A percentile compares a stretch with the other conserved stretches of the same genome.
Conservation (phyloP, 768 basidiomycete species). For the Ramaria sp. region DNA sequence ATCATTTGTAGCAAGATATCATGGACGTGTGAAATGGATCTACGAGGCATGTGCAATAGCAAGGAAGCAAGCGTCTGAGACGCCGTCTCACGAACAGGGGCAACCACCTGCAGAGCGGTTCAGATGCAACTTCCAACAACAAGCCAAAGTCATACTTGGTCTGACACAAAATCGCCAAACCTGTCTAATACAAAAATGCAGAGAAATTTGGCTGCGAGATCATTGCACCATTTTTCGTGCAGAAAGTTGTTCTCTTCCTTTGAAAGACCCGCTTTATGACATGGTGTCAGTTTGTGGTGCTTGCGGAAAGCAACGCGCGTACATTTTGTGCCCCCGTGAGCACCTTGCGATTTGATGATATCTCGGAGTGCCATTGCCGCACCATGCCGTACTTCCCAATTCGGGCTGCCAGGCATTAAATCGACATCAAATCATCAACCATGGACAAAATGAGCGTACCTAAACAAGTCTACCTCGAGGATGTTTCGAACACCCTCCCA, state of each 20-base stretch:
- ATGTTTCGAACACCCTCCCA: slow-evolving; percentile 79
- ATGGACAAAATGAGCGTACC: slow-evolving; percentile 3
- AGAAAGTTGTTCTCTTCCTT: slow-evolving; percentile 47
- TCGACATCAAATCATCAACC: not conserved
- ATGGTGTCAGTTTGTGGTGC: not conserved
- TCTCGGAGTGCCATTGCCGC: slow-evolving; percentile 87
- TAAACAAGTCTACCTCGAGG: slow-evolving; percentile 75
- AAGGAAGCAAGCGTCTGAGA: slow-evolving; percentile 89
- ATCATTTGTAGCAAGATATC: slow-evolving; percentile 87
- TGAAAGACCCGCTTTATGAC: slow-evolving; percentile 36
- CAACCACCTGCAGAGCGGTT: slow-evolving; percentile 52
- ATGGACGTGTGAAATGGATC: slow-evolving; percentile 72
- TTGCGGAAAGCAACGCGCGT: slow-evolving; percentile 11
- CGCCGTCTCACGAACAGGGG: slow-evolving; percentile 93
- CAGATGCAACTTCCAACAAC: not conserved
- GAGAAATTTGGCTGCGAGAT: slow-evolving; percentile 74
- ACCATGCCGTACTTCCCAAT: slow-evolving; percentile 94
- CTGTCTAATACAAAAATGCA: slow-evolving; percentile 89
- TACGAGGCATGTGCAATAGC: slow-evolving; percentile 78
- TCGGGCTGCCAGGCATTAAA: slow-evolving; percentile 29
- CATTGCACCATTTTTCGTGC: slow-evolving; percentile 86
- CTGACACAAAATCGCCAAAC: slow-evolving; percentile 96
- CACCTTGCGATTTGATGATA: slow-evolving; percentile 73
- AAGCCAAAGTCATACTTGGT: slow-evolving; percentile 42
- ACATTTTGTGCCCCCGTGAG: slow-evolving; percentile 77